Conservation (phyloP, 345 rosid species). For the Murraya koenigii region DNA sequence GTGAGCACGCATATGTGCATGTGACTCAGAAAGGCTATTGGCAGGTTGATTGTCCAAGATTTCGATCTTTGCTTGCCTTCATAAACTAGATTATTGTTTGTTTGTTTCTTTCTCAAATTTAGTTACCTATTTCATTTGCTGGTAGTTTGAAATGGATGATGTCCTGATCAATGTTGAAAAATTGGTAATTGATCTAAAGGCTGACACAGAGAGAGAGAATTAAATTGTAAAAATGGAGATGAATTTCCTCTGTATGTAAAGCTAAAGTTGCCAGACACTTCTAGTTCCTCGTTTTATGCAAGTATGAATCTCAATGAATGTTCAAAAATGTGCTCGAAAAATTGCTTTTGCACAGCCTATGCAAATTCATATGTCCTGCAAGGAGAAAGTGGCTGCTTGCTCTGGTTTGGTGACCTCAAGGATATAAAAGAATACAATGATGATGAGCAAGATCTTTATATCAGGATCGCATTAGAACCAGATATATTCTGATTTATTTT, state of each 20-base stretch:
- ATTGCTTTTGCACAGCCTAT: constrained; percentile 55
- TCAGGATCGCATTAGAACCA: constrained; percentile 21
- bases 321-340: constrained; percentile 26
- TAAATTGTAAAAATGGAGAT: constrained; percentile 32
- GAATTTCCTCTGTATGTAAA: constrained; percentile 30
- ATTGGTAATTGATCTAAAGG: constrained; percentile 75
- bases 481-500: constrained; percentile 19
- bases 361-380: constrained; percentile 33
- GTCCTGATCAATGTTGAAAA: constrained; percentile 67
- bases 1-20: constrained; percentile 84
- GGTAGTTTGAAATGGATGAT: constrained; percentile 84
- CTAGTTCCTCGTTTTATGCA: constrained; percentile 17
- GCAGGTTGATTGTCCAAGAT: constrained; percentile 50
- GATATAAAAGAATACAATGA: constrained; percentile 28
- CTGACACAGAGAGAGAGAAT: constrained; percentile 30
- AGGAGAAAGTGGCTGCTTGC: constrained; percentile 50
- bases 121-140: constrained; percentile 6
- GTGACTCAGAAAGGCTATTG: constrained; percentile 91
- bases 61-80: background rate
- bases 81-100: background rate
- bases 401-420: constrained; percentile 42
- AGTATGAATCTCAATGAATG: constrained; percentile 30
- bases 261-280: constrained; percentile 46
- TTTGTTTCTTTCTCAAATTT: constrained; percentile 5
- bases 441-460: constrained; percentile 25